phyloP scores from a whole-genome alignment of 345 rosid species.

The Noccaea caerulescens region DNA sequence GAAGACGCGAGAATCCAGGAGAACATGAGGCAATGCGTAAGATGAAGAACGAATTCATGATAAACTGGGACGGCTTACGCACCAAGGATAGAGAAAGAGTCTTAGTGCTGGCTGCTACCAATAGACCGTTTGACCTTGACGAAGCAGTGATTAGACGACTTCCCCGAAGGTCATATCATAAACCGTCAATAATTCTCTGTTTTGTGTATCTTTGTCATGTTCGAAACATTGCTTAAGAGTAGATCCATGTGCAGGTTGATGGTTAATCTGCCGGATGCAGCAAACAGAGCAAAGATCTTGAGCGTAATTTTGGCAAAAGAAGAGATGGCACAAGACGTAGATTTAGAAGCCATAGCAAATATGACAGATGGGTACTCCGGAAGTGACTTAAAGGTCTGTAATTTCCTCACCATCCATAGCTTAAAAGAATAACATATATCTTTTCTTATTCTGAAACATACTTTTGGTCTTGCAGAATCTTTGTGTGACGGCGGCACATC shows the following conservation, averaged over 20 bases:
- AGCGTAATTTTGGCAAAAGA: conserved; percentile 86
- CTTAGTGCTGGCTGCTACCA: conserved; percentile 91
- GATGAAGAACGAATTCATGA: conserved; percentile 99
- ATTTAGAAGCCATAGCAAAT: conserved; percentile 77
- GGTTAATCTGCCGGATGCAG: conserved; percentile 90
- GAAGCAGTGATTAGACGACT: conserved; percentile 98
- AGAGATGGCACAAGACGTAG: conserved; percentile 69
- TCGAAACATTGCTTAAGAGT: neutral
- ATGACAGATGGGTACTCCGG: conserved; percentile 98
- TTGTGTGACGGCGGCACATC: conserved; percentile 91
- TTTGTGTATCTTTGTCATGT: neutral
- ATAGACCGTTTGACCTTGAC: conserved; percentile 95
- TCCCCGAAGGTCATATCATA: conserved; percentile 70
- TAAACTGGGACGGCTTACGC: conserved; percentile 95
- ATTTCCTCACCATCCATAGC: conserved; percentile 5
- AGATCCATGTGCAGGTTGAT: conserved; percentile 65
- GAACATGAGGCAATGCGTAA: conserved; percentile 99
- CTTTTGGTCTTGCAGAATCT: conserved; percentile 64
- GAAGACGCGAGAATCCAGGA: conserved; percentile 96
- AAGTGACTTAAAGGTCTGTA: conserved; percentile 85
- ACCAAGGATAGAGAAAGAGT: conserved; percentile 97
- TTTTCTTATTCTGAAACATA: neutral
- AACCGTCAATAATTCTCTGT: neutral
- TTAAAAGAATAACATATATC: too few relatives aligned
- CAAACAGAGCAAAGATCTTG: conserved; percentile 78